Evolutionary conservation across 129 eudicot genomes (phyloP), one percentile per base, ranked within the genome.

Genomic region (Artemisia argyi): DNA sequence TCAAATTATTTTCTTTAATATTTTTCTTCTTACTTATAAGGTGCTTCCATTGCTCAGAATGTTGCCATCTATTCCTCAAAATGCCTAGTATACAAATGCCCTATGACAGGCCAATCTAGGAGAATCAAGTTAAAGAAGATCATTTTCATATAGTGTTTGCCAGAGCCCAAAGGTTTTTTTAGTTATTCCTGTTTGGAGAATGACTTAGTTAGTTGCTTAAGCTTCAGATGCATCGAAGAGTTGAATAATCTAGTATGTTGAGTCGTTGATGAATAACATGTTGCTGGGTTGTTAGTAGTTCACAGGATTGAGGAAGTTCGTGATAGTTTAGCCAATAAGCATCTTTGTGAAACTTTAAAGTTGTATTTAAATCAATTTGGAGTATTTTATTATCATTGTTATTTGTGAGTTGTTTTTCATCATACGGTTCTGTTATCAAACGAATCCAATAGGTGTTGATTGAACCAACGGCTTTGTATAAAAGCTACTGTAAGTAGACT

Each of bases 41-140:
- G 10, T 39, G 46, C 46, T 7, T 39, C 46, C 46, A 39, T 39
- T 39, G 11, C 46, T 39, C 10, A 39, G 46, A 39, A 7, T 39
- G 46, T 39, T 39, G 46, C 46, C 46, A 39, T 11, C 11, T 39
- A 39, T 42, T 42, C 9, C 53, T 3, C 16, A 42, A 65, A 7
- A 42, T 65, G 30, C 3, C 47, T 20, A 19, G 20, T 65, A 17
- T 26, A 42, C n/a, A 18, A 44, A 42, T 19, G n/a, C 30, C 32
- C 18, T 66, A 47, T 9, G 42, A 47, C 7, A 52, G 56, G 12
- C 18, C 17, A 66, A 17, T 7, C 42, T 17, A 46, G 24, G 57
- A 46, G 71, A 46, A 52, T 52, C 57, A 52, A 52, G 55, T 51
- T 51, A 5, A 64, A 64, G n/a, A 65, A 64, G n/a, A 65, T 65